Evolutionary conservation across 1,139 yeast species (phyloP), one percentile per base, ranked within the genome.

Genomic region (Candida tetrigidarum): DNA sequence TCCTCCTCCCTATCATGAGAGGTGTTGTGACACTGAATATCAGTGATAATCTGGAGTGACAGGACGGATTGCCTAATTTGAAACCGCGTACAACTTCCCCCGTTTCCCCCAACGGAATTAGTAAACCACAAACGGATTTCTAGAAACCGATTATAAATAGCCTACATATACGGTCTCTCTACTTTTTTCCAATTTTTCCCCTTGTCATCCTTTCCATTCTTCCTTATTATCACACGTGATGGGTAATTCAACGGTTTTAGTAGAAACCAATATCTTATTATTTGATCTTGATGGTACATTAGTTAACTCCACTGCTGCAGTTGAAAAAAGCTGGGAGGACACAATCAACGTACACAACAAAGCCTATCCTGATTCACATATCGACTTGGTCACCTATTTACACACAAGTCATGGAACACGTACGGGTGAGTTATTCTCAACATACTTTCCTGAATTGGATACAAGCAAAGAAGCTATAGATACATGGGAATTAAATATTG

Each of bases 221-320:
- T 30, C 34, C 9, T 16, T 30, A 6, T 30, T 10, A 16, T 30
- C 34, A 6, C 9, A 23, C 15, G 16, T 7, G 19, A 41, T 41
- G 44, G 35, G 33, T 4, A 30, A 38, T 14, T 19, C 36, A 11
- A 22, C 8, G 9, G n/a, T 30, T 4, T 12, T 14, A 15, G 19
- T 42, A 7, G 27, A 38, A 10, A 45, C 47, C 39, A 32, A 44
- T 26, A 22, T 44, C 10, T 36, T 47, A 18, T 47, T 59, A 9
- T 59, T 58, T 35, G 64, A 58, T 37, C 50, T 58, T 23, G 63
- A 58, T 43, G 62, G 63, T 2, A 58, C 63, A 3, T 47, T 59
- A 4, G 63, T 58, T n/a, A 47, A 51, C 35, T 59, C 62, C 5
- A 58, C 57, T 2, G 47, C 51, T 1, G 56, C 60, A 2, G 63